Conservation (phyloP, 2,329 filamentous ascomycete species). For the Sporothrix curviconia region DNA sequence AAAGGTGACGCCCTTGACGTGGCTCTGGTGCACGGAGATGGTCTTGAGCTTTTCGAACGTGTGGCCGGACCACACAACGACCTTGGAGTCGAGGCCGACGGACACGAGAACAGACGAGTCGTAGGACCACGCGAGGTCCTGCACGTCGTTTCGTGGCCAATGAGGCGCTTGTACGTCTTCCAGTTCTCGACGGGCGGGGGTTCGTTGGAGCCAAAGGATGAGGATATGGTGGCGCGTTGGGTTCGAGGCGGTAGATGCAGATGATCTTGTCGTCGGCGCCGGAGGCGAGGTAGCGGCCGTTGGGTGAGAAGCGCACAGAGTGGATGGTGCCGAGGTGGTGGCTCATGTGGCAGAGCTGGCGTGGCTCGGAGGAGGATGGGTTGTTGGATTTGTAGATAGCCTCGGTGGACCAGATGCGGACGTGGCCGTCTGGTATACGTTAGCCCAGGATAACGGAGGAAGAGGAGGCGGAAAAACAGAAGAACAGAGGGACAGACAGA, state of each 20-base stretch:
- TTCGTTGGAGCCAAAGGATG: constrained; percentile 84
- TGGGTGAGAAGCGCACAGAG: constrained; percentile 92
- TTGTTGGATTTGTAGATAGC: constrained; percentile 78
- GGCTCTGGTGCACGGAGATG: constrained; percentile 85
- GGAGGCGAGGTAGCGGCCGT: constrained; percentile 89
- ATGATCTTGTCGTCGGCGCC: constrained; percentile 99
- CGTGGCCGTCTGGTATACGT: constrained; percentile 75
- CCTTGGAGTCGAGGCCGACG: constrained; percentile 92
- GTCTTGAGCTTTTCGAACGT: constrained; percentile 98
- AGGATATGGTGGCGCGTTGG: constrained; percentile 65
- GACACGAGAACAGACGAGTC: constrained; percentile 95
- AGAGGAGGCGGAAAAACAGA: not conserved
- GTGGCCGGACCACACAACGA: constrained; percentile 96
- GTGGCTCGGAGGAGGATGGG: constrained; percentile 65
- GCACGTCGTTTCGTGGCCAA: constrained; percentile 98
- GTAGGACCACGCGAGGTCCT: constrained; percentile 93
- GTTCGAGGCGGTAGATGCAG: constrained; percentile 88
- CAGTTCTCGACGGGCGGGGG: constrained; percentile 93
- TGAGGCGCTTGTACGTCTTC: constrained; percentile 88
- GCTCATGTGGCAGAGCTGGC: constrained; percentile 95
- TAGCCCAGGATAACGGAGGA: constrained; percentile 4
- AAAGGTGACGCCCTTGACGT: constrained; percentile 98
- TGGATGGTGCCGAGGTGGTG: constrained; percentile 97
- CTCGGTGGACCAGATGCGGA: constrained; percentile 96
- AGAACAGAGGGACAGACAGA: not conserved